Percentiles rank a stretch among this genome's conserved stretches.
Evolutionary conservation across 1,284 basidiomycete genomes (phyloP).

Genomic region (Rhodotorula sp.): DNA sequence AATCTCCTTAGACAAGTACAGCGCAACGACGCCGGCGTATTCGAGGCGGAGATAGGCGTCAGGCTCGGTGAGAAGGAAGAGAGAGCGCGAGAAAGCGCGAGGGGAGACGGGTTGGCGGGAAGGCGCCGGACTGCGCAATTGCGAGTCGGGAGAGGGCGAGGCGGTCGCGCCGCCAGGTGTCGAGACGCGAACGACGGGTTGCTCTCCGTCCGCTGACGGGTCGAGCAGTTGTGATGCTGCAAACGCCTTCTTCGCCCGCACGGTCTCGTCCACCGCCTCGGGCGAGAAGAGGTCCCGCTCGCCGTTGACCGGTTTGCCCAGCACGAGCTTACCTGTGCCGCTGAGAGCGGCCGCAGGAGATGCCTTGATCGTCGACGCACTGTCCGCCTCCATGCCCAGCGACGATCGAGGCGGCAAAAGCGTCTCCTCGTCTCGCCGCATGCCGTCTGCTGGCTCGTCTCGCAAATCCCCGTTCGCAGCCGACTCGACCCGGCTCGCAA

Average conservation of each 20-base stretch:
- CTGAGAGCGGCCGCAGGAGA: not conserved
- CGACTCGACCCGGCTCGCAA: no score
- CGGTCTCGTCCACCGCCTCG: not conserved
- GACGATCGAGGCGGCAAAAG: not conserved
- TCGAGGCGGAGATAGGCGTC: conserved; percentile 72
- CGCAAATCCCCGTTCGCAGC: no score
- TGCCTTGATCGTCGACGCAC: not conserved
- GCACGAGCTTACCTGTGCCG: not conserved
- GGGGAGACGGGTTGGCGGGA: conserved; percentile 69
- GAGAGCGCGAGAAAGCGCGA: conserved; percentile 84
- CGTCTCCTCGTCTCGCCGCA: not conserved
- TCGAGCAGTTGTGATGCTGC: not conserved
- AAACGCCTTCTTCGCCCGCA: not conserved
- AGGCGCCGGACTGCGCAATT: not conserved
- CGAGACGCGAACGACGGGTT: not conserved
- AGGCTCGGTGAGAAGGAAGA: conserved; percentile 75
- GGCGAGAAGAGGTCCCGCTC: not conserved
- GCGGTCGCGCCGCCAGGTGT: not conserved
- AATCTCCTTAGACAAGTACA: conserved; percentile 74
- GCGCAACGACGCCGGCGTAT: conserved; percentile 69
- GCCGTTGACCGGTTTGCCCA: conserved; percentile 1
- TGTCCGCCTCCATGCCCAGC: not conserved
- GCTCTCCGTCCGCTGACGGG: not conserved
- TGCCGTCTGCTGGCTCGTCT: no score
- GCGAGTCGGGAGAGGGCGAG: not conserved